Percentiles rank a stretch among this genome's conserved stretches.
Conservation (phyloP, 495 filamentous ascomycete species). For the Tuber brumale region DNA sequence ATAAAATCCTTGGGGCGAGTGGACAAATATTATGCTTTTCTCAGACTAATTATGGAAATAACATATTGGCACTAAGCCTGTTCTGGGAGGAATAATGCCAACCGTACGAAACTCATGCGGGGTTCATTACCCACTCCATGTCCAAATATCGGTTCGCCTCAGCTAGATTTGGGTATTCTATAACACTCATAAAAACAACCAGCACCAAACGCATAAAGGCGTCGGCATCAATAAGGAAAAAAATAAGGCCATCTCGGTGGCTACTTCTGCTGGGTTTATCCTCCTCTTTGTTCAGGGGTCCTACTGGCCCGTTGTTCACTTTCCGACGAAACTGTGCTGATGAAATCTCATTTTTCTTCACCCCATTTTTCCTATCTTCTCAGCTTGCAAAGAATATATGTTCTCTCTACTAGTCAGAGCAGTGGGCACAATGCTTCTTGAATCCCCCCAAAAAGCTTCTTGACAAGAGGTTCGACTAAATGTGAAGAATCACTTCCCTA, state of each 20-base stretch:
- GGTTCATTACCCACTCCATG: not conserved
- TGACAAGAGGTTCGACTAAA: not conserved
- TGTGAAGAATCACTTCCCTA: not conserved
- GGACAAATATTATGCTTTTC: not conserved
- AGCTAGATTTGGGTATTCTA: not conserved
- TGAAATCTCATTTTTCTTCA: not conserved
- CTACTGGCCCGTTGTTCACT: not conserved
- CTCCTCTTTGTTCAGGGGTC: not conserved
- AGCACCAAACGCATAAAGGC: not conserved
- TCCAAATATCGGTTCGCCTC: not conserved
- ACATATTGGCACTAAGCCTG: not conserved
- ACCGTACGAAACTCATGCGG: not conserved
- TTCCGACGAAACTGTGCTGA: not conserved
- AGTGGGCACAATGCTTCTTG: not conserved
- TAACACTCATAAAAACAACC: not conserved
- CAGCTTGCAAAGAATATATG: not conserved
- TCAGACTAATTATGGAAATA: not conserved
- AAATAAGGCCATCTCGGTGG: not conserved
- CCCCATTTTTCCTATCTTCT: not conserved
- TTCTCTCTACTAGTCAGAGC: not conserved
- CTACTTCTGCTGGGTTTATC: not conserved
- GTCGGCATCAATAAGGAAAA: not conserved
- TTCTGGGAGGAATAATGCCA: not conserved
- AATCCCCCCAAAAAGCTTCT: not conserved
- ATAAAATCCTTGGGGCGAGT: not conserved